Conservation (phyloP, 768 basidiomycete species). For the Lyophyllum atratum region DNA sequence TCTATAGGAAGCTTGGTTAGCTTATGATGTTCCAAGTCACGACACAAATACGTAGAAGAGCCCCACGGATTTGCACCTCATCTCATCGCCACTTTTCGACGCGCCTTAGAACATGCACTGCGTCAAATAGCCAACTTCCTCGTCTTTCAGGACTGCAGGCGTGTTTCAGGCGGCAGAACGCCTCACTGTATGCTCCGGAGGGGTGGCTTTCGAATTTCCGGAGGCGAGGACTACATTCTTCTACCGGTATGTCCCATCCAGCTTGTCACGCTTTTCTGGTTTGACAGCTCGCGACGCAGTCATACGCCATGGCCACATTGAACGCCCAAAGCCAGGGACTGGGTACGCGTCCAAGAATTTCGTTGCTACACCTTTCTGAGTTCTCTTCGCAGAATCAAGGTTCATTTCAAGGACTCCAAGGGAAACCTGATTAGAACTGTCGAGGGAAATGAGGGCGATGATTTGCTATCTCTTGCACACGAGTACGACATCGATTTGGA, state of each 20-base stretch:
- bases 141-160: neutral
- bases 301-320: constrained; percentile 49
- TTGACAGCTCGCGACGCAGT: constrained; percentile 13
- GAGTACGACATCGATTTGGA: constrained; percentile 96
- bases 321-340: constrained; percentile 67
- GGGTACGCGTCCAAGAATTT: constrained; percentile 45
- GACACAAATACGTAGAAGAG: constrained; percentile 3
- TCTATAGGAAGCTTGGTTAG: neutral
- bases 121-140: neutral
- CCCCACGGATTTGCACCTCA: neutral
- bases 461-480: constrained; percentile 87
- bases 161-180: neutral
- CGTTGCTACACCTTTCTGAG: neutral
- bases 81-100: neutral
- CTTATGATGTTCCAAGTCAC: constrained; percentile 2
- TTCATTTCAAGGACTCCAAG: constrained; percentile 89
- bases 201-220: neutral
- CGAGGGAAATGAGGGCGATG: constrained; percentile 93
- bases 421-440: constrained; percentile 84
- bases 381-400: constrained; percentile 64
- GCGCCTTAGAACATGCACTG: neutral
- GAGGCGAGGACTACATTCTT: constrained; percentile 13
- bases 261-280: neutral
- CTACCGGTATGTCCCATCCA: constrained; percentile 10
- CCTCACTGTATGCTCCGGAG: neutral